Conservation (phyloP, 192 early-diverging fungal species). For the Podochytrium sp. region DNA sequence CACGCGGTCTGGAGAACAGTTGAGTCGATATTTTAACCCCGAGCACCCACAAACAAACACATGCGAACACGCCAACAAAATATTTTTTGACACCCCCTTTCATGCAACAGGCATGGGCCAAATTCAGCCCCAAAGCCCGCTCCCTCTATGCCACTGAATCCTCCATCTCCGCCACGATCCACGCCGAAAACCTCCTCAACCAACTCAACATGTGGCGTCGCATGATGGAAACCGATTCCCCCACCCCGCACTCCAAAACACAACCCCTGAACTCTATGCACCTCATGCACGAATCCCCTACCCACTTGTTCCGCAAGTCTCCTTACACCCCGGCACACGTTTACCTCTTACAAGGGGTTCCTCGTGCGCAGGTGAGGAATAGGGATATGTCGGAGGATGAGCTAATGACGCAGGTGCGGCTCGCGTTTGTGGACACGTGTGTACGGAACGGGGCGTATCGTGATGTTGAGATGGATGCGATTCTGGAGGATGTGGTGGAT, state of each 20-base stretch:
- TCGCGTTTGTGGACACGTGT: slow-evolving; percentile 3
- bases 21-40: no score
- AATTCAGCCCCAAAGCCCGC: slow-evolving; percentile 8
- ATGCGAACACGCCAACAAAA: neutral
- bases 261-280: neutral
- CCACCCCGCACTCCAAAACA: neutral
- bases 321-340: slow-evolving; percentile 12
- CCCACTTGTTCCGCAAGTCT: slow-evolving; percentile 15
- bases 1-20: slow-evolving; percentile 23
- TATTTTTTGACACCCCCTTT: no score
- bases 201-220: slow-evolving; percentile 21
- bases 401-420: neutral
- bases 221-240: slow-evolving; percentile 10
- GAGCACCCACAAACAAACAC: neutral
- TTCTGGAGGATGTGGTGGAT: slow-evolving; percentile 10
- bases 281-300: neutral
- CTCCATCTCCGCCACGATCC: neutral
- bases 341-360: neutral
- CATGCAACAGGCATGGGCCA: slow-evolving; percentile 17
- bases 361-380: neutral
- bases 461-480: neutral
- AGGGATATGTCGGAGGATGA: neutral
- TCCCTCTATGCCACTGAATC: neutral
- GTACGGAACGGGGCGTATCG: slow-evolving; percentile 1
- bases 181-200: slow-evolving; percentile 4